Conservation (phyloP, 441 rosid species). For the Pelargonium myrrhifolium region DNA sequence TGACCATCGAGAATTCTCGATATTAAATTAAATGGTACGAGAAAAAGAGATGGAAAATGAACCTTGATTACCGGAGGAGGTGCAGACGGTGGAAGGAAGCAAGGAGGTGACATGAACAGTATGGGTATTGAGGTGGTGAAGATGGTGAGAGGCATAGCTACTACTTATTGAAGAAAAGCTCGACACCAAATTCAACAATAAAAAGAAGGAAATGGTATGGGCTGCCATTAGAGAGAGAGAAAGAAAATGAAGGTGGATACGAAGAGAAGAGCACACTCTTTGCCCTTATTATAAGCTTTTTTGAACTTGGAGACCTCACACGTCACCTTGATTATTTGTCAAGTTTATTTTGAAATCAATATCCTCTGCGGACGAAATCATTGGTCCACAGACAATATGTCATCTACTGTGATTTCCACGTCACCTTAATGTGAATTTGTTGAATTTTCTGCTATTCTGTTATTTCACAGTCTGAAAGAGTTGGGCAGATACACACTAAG, state of each 20-base stretch:
- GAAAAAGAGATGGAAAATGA: not conserved
- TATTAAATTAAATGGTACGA: no score
- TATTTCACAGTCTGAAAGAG: no score
- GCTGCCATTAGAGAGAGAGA: not conserved
- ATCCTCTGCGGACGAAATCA: not conserved
- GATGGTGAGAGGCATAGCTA: not conserved
- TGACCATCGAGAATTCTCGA: no score
- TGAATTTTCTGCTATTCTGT: no score
- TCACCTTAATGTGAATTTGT: no score
- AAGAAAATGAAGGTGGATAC: no score
- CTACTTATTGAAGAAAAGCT: not conserved
- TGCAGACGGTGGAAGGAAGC: constrained; percentile 37
- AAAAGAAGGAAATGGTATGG: not conserved
- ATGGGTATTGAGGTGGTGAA: constrained; percentile 12
- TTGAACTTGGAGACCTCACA: not conserved
- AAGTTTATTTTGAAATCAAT: no score
- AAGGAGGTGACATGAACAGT: constrained; percentile 38
- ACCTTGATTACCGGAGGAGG: constrained; percentile 29
- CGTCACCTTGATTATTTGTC: not conserved
- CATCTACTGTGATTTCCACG: not conserved
- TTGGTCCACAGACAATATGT: not conserved
- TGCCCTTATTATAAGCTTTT: not conserved
- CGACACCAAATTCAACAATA: not conserved
- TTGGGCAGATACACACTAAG: no score
- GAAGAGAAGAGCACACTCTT: not conserved